Base-by-base conservation (phyloP, 345 rosid genomes). In the Citrus reticulata region DNA sequence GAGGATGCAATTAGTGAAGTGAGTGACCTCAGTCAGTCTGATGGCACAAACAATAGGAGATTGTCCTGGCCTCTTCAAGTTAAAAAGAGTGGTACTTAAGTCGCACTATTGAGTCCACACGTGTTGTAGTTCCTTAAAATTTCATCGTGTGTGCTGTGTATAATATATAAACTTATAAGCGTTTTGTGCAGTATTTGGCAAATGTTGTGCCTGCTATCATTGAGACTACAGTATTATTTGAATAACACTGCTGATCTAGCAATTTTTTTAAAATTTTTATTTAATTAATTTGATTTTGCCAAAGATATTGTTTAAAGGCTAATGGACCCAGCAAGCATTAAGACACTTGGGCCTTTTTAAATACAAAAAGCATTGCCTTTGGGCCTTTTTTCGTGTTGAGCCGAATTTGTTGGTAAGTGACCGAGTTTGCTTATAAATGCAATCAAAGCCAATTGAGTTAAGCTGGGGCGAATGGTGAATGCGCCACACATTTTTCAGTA, bases 11-110 rank as follows among this genome's bases (percentile, higher is more conserved):
- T 49, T 70, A 80, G 85, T 22, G 89, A 85, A 67, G 77, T 62
- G 32, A 87, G 78, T n/a, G 91, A 84, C 32, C 60, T 51, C 22
- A 78, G 80, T 69, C 86, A 72, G 80, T 73, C 62, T 4, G 96
- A 93, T 71, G 88, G 83, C 64, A 70, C 83, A 10, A 80, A 84
- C 84, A 85, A 85, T 73, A 79, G 98, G 81, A 91, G 98, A 87
- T 80, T 96, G 81, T 94, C 98, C 40, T 94, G 98, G 98, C 98
- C 99, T 78, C 93, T 95, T 4, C 88, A 91, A 3, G 82, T 92
- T 77, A 90, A 89, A 76, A 83, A 85, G 73, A 65, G 35, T 39
- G 86, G 81, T 69, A 32, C 39, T 3, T 83, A 19, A 83, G 74
- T 13, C 51, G 19, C 25, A 73, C 16, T 13, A 24, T 39, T 70